Base-by-base conservation (phyloP, 305 asterid genomes). In the Stenogyne calaminthoides region DNA sequence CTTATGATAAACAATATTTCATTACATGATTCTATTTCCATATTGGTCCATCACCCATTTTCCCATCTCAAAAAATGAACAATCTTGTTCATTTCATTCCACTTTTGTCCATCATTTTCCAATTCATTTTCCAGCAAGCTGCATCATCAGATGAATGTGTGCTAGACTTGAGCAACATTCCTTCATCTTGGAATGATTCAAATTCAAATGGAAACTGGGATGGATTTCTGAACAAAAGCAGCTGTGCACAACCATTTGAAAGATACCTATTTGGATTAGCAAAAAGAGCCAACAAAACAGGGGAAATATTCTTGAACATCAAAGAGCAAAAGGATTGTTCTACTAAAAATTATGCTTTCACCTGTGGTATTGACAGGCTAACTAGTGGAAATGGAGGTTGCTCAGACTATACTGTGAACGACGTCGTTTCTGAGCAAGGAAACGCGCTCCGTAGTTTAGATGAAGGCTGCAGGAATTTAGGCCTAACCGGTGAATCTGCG, bases 371-470 rank as follows among this genome's bases (percentile, higher is more conserved):
- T 46, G 84, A 81, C 68, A 86, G 83, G 83, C 81, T 91, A 40
- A 83, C 82, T 3, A 76, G 84, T 52, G 96, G 94, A 34, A 40
- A 52, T 42, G 96, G 89, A 64, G 87, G 87, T 22, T 91, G 96
- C 74, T 87, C 96, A 1, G 82, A 85, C 60, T 91, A 83, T 63
- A 64, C 81, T n/a, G 82, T 78, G 60, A 52, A 57, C 36, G 88
- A 88, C 11, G 89, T 86, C 16, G 76, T 69, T 12, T 46, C 72
- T 5, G 70, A 82, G 55, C 77, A 80, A 18, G 86, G 88, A 55
- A 70, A 20, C 71, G 71, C 27, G 36, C 70, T 86, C 67, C 70
- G 47, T 55, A 78, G 61, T 56, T 69, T 91, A 15, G 73, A 77
- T 6, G 73, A 85, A 70, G 65, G 73, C 19, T 89, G 97, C 79